A percentile compares a stretch with the other conserved stretches of the same genome.
Conservation (phyloP, 331 rosid species). For the Dryas integrifolia region DNA sequence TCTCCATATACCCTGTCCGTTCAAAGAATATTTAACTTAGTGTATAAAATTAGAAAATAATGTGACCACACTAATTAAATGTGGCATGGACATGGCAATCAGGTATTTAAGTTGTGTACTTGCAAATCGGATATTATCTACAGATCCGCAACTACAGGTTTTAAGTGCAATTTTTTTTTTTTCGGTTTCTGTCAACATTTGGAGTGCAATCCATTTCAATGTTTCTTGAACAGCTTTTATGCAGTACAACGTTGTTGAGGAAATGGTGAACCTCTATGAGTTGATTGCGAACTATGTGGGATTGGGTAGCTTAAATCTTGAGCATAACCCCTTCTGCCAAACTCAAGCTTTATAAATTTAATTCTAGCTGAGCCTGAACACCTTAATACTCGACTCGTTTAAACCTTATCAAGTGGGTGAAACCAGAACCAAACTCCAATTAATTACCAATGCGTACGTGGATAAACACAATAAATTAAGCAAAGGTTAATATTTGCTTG, state of each 20-base stretch:
- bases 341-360: no score
- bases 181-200: background rate
- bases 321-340: no score
- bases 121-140: background rate
- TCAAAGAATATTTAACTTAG: background rate
- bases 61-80: background rate
- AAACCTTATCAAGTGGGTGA: no score
- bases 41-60: background rate
- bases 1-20: background rate
- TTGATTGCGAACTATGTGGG: no score
- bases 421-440: no score
- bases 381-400: no score
- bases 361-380: no score
- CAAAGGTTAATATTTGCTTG: background rate
- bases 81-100: background rate
- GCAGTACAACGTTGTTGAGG: no score
- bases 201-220: no score
- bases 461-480: background rate
- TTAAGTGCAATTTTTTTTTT: background rate
- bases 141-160: background rate
- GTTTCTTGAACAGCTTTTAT: no score
- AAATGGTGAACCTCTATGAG: no score
- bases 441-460: background rate
- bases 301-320: no score
- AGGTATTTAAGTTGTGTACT: background rate